Evolutionary conservation across 139 green algal species (phyloP), one percentile per base, ranked within the genome.

Genomic region (Mychonastes homosphaera): DNA sequence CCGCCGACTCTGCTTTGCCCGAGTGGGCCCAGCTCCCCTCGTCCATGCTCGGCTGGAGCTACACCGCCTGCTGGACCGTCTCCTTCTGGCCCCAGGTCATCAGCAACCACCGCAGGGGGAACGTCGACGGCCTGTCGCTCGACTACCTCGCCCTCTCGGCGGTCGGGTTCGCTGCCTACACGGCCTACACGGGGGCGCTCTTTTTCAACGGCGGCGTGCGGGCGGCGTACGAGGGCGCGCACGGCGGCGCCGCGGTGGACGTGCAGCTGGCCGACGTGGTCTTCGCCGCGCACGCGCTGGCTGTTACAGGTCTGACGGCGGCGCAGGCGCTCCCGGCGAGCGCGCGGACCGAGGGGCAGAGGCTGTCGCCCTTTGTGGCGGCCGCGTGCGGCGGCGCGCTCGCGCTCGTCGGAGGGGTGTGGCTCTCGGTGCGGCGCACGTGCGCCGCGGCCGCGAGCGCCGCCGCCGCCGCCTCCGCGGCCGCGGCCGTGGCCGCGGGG

Each of bases 191-290:
- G 27, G 38, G 45, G 44, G 67, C 69, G 0, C 61, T 87, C 10
- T 81, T 67, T 47, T 84, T 65, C 47, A 71, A 32, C 21, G 24
- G 48, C 2, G 38, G 24, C 2, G 62, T 86, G 6, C 75, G 71
- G 12, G 21, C 56, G 0, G 32, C 74, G 21, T 87, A 87, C 58
- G 33, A 51, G 26, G 46, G 65, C 28, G 33, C 56, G 8, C 74
- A 84, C 30, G 58, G 63, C 33, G 71, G 64, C 15, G 45, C 51
- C 10, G 44, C 50, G 32, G 51, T 53, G 21, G 45, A 66, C 34
- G 65, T 86, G 0, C 63, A 81, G 32, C 58, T 68, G n/a, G 84
- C 84, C 39, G 80, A 87, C 51, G 78, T 87, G 0, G 58, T 82
- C 24, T 87, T 87, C 29, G 59, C 69, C 7, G 34, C 79, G 18